Base-by-base conservation (phyloP, 169 alveolate genomes). In the Amoebophrya sp. region DNA sequence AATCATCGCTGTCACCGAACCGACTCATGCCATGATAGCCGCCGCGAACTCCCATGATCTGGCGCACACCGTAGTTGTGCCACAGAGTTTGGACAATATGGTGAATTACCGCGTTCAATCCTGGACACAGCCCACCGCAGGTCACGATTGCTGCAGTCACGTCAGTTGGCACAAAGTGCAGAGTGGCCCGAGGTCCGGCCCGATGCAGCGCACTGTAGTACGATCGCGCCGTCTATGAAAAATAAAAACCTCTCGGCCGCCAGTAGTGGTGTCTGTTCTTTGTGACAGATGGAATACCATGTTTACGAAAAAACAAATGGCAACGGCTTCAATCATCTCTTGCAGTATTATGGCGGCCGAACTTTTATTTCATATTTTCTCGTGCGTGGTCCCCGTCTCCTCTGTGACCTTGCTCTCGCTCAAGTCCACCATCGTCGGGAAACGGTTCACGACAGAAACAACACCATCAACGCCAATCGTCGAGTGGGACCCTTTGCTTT, bases 51-150 rank as follows among this genome's bases (percentile, higher is more conserved):
- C 98, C 98, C 92, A 94, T 95, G 23, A 97, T 94, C 55, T 94
- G 96, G 41, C 92, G 77, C 29, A 95, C 97, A 35, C 96, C 97
- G 92, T 96, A 96, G 66, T 7, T 12, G 91, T 95, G 95, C 92
- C 93, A 93, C 29, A 96, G 93, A 41, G 94, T 77, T 95, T 94
- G 93, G 66, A 92, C 94, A 66, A 96, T 77, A 93, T 95, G 96
- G 90, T 96, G 92, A 33, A 95, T 95, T 0, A 94, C 96, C 14
- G 95, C 97, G 93, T 96, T 96, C 18, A 95, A 92, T 33, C 98
- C 98, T 7, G 98, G 98, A 91, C 98, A 97, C 47, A 97, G 91
- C 7, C 98, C 98, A 35, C 98, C 98, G 94, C 98, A 95, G 18
- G 97, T 95, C 39, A 97, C 97, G 77, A 97, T 97, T n/a, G 97